Conservation (phyloP, 2,329 filamentous ascomycete genomes). For the Calonectria fujianensis region DNA sequence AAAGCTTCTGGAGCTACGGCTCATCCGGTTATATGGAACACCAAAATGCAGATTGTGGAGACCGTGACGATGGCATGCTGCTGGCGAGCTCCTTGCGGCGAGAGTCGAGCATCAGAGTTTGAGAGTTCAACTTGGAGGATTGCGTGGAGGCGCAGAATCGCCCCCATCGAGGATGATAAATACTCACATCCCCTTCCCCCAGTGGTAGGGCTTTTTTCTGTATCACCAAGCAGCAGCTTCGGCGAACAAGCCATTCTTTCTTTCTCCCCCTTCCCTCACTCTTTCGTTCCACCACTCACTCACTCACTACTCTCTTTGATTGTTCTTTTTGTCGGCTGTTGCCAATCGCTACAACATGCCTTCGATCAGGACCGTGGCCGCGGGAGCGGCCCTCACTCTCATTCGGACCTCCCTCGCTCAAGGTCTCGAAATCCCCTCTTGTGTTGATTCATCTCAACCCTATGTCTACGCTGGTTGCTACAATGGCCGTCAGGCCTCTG, state of each 20-base stretch:
- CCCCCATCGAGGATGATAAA: conserved; percentile 47
- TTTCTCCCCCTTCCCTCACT: conserved; percentile 39
- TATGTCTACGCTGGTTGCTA: conserved; percentile 71
- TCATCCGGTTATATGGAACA: conserved; percentile 8
- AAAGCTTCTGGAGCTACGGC: not conserved
- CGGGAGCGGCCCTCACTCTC: conserved; percentile 63
- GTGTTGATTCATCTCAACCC: conserved; percentile 66
- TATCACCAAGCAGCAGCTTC: conserved; percentile 50
- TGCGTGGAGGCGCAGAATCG: not conserved
- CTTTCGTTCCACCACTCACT: conserved; percentile 22
- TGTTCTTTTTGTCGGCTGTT: conserved; percentile 42
- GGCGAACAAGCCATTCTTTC: conserved; percentile 49
- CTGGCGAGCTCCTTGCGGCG: not conserved
- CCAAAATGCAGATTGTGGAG: conserved; percentile 4
- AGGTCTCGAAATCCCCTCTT: conserved; percentile 67
- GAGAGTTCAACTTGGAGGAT: not conserved
- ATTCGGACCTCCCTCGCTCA: conserved; percentile 62
- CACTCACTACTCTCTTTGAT: conserved; percentile 50
- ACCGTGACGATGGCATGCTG: not conserved
- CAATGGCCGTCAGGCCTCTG: conserved; percentile 56
- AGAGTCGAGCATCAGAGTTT: not conserved
- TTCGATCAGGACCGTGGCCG: conserved; percentile 56
- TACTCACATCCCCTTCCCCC: conserved; percentile 42
- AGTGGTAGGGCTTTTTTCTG: conserved; percentile 20
- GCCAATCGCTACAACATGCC: conserved; percentile 41